Evolutionary conservation across 805 yeast genomes (phyloP).

Genomic region (Saturnispora kantuleensis): DNA sequence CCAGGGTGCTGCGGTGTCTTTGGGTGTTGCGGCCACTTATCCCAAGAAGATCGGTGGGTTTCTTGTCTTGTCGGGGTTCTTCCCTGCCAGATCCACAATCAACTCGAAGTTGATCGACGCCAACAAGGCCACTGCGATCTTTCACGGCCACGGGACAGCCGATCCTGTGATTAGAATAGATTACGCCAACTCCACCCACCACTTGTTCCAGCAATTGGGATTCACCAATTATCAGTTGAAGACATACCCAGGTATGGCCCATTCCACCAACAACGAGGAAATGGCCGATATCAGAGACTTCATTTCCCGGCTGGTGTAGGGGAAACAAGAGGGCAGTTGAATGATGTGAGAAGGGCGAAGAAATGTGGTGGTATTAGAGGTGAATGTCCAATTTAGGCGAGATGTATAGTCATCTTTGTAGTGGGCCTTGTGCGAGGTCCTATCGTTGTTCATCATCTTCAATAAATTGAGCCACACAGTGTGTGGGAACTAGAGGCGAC

Average conservation of each 20-base stretch:
- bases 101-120: slow-evolving; percentile 19
- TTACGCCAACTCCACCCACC: slow-evolving; percentile 32
- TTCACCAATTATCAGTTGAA: slow-evolving; percentile 38
- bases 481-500: too few species aligned
- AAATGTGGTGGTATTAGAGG: too few species aligned
- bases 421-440: too few species aligned
- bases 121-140: slow-evolving; percentile 62
- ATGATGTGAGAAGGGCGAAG: too few species aligned
- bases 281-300: slow-evolving; percentile 43
- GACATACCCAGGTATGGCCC: slow-evolving; percentile 55
- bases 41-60: slow-evolving; percentile 70
- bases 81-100: slow-evolving; percentile 30
- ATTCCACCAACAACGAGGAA: slow-evolving; percentile 61
- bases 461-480: too few species aligned
- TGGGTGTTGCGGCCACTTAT: slow-evolving; percentile 46
- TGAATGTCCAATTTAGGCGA: too few species aligned
- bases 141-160: slow-evolving; percentile 78
- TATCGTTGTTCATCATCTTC: too few species aligned
- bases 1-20: slow-evolving; percentile 81
- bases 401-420: too few species aligned
- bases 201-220: slow-evolving; percentile 38
- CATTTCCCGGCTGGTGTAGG: slow-evolving; percentile 16
- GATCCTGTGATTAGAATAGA: slow-evolving; percentile 54
- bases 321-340: too few species aligned
- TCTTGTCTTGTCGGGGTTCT: slow-evolving; percentile 68